Evolutionary conservation across 768 basidiomycete genomes (phyloP).

Genomic region (Kwoniella newhampshirensis): DNA sequence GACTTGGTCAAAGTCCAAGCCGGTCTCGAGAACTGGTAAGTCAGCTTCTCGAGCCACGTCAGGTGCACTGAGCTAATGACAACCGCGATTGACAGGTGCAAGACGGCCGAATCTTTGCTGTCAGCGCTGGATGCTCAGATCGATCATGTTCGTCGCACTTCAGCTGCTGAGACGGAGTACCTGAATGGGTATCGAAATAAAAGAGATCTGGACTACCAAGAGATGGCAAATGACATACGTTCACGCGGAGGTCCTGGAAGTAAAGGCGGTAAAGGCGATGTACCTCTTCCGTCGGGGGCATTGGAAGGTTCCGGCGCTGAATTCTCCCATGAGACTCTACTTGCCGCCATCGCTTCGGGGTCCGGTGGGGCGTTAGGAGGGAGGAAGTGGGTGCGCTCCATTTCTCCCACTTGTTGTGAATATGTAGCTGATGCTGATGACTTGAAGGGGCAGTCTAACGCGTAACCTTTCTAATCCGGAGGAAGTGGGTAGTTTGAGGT

Average conservation of each 20-base stretch:
- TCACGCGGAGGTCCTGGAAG: no score
- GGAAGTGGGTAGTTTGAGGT: slow-evolving; percentile 5
- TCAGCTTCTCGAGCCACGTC: no score
- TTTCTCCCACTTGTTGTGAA: background rate
- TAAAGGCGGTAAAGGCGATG: no score
- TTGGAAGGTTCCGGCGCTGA: background rate
- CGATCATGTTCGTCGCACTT: background rate
- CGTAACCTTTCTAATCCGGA: slow-evolving; percentile 14
- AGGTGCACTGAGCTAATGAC: background rate
- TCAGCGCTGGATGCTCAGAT: slow-evolving; percentile 16
- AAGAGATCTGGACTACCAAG: slow-evolving; percentile 11
- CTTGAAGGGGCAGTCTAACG: slow-evolving; percentile 4
- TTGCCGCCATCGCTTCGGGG: slow-evolving; percentile 6
- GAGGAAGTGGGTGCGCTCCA: slow-evolving; percentile 20
- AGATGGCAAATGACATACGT: slow-evolving; percentile 1
- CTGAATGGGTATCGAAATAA: slow-evolving; percentile 1
- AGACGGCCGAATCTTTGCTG: slow-evolving; percentile 14
- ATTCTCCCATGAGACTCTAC: slow-evolving; percentile 4
- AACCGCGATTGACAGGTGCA: slow-evolving; percentile 15
- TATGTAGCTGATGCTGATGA: slow-evolving; percentile 5
- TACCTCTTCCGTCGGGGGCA: no score
- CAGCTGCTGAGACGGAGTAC: background rate
- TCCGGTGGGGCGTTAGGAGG: background rate
- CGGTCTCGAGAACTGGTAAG: slow-evolving; percentile 50
- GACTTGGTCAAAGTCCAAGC: slow-evolving; percentile 26